Base-by-base conservation (phyloP, 2,329 filamentous ascomycete genomes). In the Orbilia oligospora region DNA sequence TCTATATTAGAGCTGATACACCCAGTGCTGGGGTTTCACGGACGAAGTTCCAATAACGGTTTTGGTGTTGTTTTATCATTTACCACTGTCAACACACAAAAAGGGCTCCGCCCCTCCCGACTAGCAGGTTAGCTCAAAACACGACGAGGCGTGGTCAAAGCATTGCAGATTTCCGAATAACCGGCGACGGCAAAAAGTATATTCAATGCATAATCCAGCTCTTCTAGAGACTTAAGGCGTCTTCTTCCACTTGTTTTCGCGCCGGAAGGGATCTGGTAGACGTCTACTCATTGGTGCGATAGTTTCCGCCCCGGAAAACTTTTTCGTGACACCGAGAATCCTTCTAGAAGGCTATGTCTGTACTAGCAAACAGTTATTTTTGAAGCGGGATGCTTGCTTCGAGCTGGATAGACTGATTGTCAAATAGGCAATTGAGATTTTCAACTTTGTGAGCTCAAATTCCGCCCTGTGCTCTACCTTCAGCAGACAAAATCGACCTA, bases 1-100 rank as follows among this genome's bases (percentile, higher is more conserved):
- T 72, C 51, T 22, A 61, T 61, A 41, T n/a, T 27, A 20, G 49
- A 66, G 69, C 69, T 72, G 69, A 72, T 66, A 30, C 36, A 22
- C 14, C 44, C 46, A 10, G 24, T 30, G 30, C 30, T 30, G 61
- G 48, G 58, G 49, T 65, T 41, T 20, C 36, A 46, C 24, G 51
- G 55, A 58, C 51, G 0, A 56, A 27, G 22, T 58, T 58, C 53
- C 30, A 12, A 58, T 63, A 46, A 51, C 27, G 38, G 33, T 27
- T 41, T 58, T 33, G 44, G 58, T 64, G 69, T 72, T 65, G 58
- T 55, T 72, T 65, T 66, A 44, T 6, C 27, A 30, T 6, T 30
- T n/a, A n/a, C n/a, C 64, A 67, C 30, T 24, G 30, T 10, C 63
- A 66, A 66, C 63, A 66, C 63, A 38, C 63, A 68, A 68, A 46